Evolutionary conservation across 2,329 filamentous ascomycete genomes (phyloP), one percentile per base, ranked within the genome.

Genomic region (Phyllosticta citrichinensis): DNA sequence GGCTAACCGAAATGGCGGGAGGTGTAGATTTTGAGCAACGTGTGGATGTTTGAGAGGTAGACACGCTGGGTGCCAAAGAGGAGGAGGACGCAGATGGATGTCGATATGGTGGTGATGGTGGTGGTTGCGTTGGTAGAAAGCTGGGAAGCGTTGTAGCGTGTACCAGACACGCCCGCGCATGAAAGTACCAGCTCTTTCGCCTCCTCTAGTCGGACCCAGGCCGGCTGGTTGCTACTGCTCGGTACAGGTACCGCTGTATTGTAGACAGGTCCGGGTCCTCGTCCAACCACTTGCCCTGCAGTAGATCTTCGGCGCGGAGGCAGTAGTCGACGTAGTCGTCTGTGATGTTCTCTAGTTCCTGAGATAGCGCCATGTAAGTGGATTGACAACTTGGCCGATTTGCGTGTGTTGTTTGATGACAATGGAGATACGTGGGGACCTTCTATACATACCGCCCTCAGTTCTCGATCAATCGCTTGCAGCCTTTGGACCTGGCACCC

Each of bases 261-360:
- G 75, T 74, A 17, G 76, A 74, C 62, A 86, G 72, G 8, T 80
- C 75, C 3, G 84, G 84, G 67, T 86, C 84, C 63, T 87, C 84
- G 47, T 74, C 73, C 53, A 85, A 74, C 83, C 83, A 87, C 72
- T 85, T 83, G 50, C 81, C 80, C 64, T 82, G 81, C 52, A 79
- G 73, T 52, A 74, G 67, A 67, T 86, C 84, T 51, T 81, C 78
- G 25, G 77, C 73, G 63, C 80, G 79, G 19, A 86, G 77, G 30
- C 81, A 80, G 61, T 78, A 75, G 57, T 83, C 76, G 55, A 86
- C 80, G 64, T 81, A 75, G 54, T 78, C 75, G 65, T 86, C 82
- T 14, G 83, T 84, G 63, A 86, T 77, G 25, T 76, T 75, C 14
- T 76, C 74, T 53, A 86, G 73, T 69, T 86, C 84, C 80, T 86